Evolutionary conservation across 129 eudicot species (phyloP), one percentile per base, ranked within the genome.

Genomic region (Lactuca sativa): DNA sequence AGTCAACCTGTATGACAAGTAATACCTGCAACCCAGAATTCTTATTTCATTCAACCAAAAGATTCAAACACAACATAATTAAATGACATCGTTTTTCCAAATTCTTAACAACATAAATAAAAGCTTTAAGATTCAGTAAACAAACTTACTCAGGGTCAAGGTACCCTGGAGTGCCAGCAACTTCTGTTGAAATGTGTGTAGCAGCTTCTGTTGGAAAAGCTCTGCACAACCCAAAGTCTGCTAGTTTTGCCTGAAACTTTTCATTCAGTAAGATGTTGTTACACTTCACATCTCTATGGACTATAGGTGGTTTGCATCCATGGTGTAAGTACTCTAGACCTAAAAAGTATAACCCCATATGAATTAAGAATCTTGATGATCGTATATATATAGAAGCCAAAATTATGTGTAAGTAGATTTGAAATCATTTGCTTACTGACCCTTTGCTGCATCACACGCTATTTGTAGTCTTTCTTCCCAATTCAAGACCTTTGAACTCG

Each of bases 291-390:
- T 83, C 84, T 75, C 87, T 64, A 57, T 83, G 84, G n/a, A 83
- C 59, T 33, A 83, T 76, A 11, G 88, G 67, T 38, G 75, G 79
- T 49, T 57, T 37, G 73, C 84, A 75, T 18, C 84, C 88, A 62
- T 75, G 65, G 61, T 83, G 88, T 67, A 83, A 12, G 64, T 83
- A 83, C 73, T 75, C 82, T 67, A 83, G 25, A 9, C 87, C 84
- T 83, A 58, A 16, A 47, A 58, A 47, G 30, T 10, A 15, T 18
- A 48, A 14, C 52, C 9, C n/a, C 59, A 71, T 32, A 7, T 18
- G 8, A 38, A 38, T 58, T 60, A 13, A 16, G 54, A 18, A 25
- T 3, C 6, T 49, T 51, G 13, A 10, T 14, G n/a, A 7, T 63
- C 48, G 21, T 40, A 40, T 11, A 47, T 40, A 40, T 11, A 47